Base-by-base conservation (phyloP, 179 eudicot species). In the Spinacia oleracea region DNA sequence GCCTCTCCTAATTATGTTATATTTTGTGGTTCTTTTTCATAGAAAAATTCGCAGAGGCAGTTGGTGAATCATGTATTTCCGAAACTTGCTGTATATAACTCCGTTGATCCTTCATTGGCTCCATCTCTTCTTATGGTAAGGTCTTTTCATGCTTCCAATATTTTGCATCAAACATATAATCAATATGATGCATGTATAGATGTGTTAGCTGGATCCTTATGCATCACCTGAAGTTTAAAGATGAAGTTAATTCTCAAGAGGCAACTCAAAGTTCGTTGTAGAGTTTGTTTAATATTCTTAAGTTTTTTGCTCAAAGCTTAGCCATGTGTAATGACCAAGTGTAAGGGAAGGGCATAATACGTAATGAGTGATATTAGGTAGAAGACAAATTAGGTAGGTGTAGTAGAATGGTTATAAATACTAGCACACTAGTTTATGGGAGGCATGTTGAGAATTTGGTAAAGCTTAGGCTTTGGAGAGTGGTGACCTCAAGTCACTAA, bases 51-150 rank as follows among this genome's bases (percentile, higher is more conserved):
- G 40, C 94, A 89, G 82, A 88, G 85, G 87, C 98, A 96, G 77
- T 84, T 96, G 83, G 91, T 96, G 76, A 94, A 93, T 86, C 91
- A 96, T 80, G 98, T 96, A 46, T 96, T 96, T 84, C 99, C 99
- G 20, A 96, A 96, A 84, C 99, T 96, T 78, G 99, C 99, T 35
- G 98, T 96, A 35, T 96, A 96, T 90, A 96, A 96, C 83, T 96
- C 99, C 42, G 99, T 96, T 74, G 99, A 96, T 72, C 99, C 99
- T 69, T 93, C 99, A 38, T 67, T 96, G 85, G 99, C 99, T 27
- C 99, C 99, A 29, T 96, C 99, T 63, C 98, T 96, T 84, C 92
- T 96, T 60, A 96, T 96, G 99, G 99, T 95, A 89, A 71, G 83
- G 58, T 63, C 63, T 55, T 81, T 25, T 78, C 12, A 10, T 46